A percentile compares a stretch with the other conserved stretches of the same genome.
Conservation (phyloP, 2,329 filamentous ascomycete species). For the Podosphaera fusca region DNA sequence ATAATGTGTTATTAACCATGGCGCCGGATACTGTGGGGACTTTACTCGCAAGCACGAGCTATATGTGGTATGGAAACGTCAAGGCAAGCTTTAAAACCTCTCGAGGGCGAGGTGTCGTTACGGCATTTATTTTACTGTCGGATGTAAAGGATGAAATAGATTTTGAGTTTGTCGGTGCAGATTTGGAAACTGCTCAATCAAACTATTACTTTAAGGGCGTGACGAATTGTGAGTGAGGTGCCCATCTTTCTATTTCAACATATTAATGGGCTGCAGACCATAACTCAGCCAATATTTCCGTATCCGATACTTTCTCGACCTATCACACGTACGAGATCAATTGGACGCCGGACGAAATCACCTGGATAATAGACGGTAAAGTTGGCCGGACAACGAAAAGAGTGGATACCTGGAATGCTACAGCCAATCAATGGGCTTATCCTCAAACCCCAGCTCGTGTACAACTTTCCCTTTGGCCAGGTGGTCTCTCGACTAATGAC, state of each 20-base stretch:
- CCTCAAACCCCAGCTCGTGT: constrained; percentile 82
- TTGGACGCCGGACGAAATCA: constrained; percentile 71
- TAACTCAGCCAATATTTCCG: constrained; percentile 48
- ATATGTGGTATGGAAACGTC: constrained; percentile 95
- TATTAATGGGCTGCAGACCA: constrained; percentile 29
- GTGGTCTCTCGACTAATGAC: constrained; percentile 55
- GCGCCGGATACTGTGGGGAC: constrained; percentile 65
- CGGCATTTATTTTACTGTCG: constrained; percentile 83
- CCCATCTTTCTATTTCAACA: too few species aligned
- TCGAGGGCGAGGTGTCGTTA: constrained; percentile 74
- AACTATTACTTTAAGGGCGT: constrained; percentile 97
- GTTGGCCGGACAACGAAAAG: constrained; percentile 52
- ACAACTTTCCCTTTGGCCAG: constrained; percentile 90
- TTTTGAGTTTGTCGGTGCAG: constrained; percentile 76
- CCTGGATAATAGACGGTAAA: constrained; percentile 70
- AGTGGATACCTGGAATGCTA: constrained; percentile 66
- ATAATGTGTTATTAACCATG: constrained; percentile 71
- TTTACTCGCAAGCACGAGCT: constrained; percentile 58
- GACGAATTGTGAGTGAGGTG: constrained; percentile 47
- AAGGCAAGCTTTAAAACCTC: constrained; percentile 67
- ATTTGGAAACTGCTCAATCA: constrained; percentile 58
- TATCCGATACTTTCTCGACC: constrained; percentile 48
- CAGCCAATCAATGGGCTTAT: constrained; percentile 59
- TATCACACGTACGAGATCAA: constrained; percentile 83
- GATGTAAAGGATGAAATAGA: constrained; percentile 98